Evolutionary conservation across 2,329 filamentous ascomycete genomes (phyloP).

Genomic region (Didymella arachidicola): DNA sequence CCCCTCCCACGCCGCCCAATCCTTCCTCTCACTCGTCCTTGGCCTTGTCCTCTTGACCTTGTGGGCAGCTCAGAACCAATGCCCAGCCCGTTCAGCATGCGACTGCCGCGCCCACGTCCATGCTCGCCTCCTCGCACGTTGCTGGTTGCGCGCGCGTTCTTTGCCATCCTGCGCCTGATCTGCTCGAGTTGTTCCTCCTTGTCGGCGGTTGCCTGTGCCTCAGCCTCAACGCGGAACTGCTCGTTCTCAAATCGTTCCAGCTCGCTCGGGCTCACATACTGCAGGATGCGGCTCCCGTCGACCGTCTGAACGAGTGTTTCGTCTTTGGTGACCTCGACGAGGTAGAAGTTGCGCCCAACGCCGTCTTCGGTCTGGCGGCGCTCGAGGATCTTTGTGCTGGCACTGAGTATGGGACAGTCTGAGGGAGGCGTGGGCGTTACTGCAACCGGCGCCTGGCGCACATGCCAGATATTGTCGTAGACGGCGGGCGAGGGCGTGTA

Average conservation of each 20-base stretch:
- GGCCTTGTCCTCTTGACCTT: constrained; percentile 17
- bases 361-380: constrained; percentile 40
- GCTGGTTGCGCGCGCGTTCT: constrained; percentile 32
- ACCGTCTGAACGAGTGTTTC: constrained; percentile 31
- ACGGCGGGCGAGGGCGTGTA: constrained; percentile 41
- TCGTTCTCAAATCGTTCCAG: constrained; percentile 46
- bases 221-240: constrained; percentile 39
- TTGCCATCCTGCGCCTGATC: constrained; percentile 28
- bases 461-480: constrained; percentile 41
- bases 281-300: constrained; percentile 39
- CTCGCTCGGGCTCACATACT: constrained; percentile 41
- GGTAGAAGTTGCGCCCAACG: constrained; percentile 36
- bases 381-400: constrained; percentile 39
- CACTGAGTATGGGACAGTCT: constrained; percentile 39
- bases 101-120: constrained; percentile 17
- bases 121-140: not conserved
- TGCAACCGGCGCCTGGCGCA: constrained; percentile 38
- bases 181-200: constrained; percentile 35
- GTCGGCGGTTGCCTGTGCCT: constrained; percentile 34
- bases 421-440: constrained; percentile 36
- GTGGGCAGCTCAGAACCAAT: constrained; percentile 16
- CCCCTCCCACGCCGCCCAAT: constrained; percentile 21
- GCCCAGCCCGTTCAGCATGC: constrained; percentile 22
- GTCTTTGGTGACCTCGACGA: constrained; percentile 28
- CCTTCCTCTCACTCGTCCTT: constrained; percentile 26